A percentile compares a stretch with the other conserved stretches of the same genome.
phyloP scores from a whole-genome alignment of 1,139 yeast species.

The Pneumocystis carinii region DNA sequence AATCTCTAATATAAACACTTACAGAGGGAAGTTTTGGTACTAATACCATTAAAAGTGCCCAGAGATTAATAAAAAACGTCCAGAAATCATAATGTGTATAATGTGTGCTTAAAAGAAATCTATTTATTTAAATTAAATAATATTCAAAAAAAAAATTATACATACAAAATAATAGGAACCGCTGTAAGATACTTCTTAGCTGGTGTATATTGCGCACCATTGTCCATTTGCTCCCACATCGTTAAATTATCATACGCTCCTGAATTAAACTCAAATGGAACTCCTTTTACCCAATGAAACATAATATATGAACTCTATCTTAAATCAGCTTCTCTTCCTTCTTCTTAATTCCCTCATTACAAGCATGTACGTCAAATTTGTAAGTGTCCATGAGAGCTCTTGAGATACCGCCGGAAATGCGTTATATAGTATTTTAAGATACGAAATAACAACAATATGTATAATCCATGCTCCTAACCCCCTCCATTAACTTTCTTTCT shows the following conservation, averaged over 20 bases:
- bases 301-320: constrained; percentile 68
- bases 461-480: constrained; percentile 63
- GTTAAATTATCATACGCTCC: constrained; percentile 94
- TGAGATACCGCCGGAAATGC: constrained; percentile 60
- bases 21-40: constrained; percentile 68
- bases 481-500: background rate
- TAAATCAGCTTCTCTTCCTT: too few species aligned
- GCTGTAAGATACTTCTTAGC: constrained; percentile 81
- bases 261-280: constrained; percentile 89
- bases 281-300: constrained; percentile 94
- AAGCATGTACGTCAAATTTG: constrained; percentile 66
- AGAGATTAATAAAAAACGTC: constrained; percentile 63
- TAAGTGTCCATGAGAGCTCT: constrained; percentile 87
- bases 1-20: constrained; percentile 6
- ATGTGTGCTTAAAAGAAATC: constrained; percentile 72
- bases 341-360: constrained; percentile 23
- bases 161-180: constrained; percentile 62
- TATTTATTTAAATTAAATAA: constrained; percentile 1
- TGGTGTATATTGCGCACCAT: constrained; percentile 95
- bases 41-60: constrained; percentile 67
- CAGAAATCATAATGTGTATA: constrained; percentile 73
- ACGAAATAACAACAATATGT: constrained; percentile 65
- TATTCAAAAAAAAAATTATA: background rate
- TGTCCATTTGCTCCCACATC: constrained; percentile 98
- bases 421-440: constrained; percentile 63